Percentiles rank a stretch among this genome's conserved stretches.
phyloP scores from a whole-genome alignment of 805 yeast species.

The Teunomyces atbi region DNA sequence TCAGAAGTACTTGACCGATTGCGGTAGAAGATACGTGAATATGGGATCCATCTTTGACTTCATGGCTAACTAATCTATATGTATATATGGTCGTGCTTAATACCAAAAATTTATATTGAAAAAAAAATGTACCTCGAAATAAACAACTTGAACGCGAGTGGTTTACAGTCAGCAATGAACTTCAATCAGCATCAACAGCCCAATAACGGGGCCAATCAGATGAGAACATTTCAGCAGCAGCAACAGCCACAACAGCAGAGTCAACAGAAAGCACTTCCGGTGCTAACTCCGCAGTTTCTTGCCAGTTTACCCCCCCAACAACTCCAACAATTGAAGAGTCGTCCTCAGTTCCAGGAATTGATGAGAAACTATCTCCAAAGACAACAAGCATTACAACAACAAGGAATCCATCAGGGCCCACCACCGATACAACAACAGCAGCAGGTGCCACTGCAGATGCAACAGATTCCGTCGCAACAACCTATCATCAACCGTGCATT shows the following conservation, averaged over 20 bases:
- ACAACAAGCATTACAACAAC: slow-evolving; percentile 30
- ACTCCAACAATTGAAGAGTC: slow-evolving; percentile 40
- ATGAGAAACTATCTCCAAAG: slow-evolving; percentile 40
- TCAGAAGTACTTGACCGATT: slow-evolving; percentile 68
- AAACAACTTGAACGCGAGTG: not conserved
- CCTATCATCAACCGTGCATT: not conserved
- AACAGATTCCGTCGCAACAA: slow-evolving; percentile 3
- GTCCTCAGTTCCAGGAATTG: slow-evolving; percentile 43
- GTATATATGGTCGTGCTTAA: slow-evolving; percentile 2
- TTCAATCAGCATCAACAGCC: slow-evolving; percentile 13
- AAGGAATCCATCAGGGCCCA: not conserved
- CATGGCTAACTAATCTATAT: slow-evolving; percentile 25
- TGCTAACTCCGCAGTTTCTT: slow-evolving; percentile 24
- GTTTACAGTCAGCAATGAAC: slow-evolving; percentile 9
- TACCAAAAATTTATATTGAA: not conserved
- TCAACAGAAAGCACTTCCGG: slow-evolving; percentile 20
- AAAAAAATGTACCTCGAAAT: not conserved
- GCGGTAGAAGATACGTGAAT: slow-evolving; percentile 88
- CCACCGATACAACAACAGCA: not conserved
- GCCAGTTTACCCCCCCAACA: slow-evolving; percentile 40
- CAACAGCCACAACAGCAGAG: slow-evolving; percentile 18
- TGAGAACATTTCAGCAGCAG: slow-evolving; percentile 9
- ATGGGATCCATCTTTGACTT: slow-evolving; percentile 77
- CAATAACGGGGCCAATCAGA: not conserved
- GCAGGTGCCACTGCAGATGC: not conserved